Evolutionary conservation across 2,329 filamentous ascomycete genomes (phyloP), one percentile per base, ranked within the genome.

Genomic region (Aureobasidium pullulans): DNA sequence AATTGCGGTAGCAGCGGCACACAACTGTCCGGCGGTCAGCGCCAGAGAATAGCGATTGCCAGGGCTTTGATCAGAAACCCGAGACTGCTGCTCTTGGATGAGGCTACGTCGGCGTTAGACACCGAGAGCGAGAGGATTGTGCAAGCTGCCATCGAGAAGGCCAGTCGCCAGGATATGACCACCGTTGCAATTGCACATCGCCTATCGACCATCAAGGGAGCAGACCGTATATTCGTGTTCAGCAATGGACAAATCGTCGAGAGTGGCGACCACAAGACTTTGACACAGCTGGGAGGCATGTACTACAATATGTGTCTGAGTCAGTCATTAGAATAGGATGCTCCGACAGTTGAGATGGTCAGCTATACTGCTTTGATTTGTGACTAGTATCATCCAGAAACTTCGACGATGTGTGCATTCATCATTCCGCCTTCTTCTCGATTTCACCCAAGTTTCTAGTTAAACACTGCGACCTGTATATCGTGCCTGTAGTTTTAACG

Each of bases 221-320:
- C 75, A 16, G 75, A 77, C 62, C 65, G 71, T 1, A 77, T 77
- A 44, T 76, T 77, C 60, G 61, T 77, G 59, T 72, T 81, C 19
- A 78, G 81, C 60, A 73, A 72, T 4, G 79, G 79, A 0, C 70
- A 67, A 15, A 76, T 76, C 57, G 76, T 77, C 4, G 79, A 80
- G 47, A 71, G 74, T 62, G 79, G 79, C 3, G 74, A 72, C 31
- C 79, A 81, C 67, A 68, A 72, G 15, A 77, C 81, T 58, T 65
- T 81, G 59, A 68, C 80, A 9, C 69, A 75, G 60, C 70, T 77
- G 34, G 15, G 32, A 34, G 56, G 56, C 3, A 9, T 48, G 6
- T 59, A 59, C 37, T 59, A n/a, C 15, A 47, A 36, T 3, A 15
- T 59, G 3, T 44, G 52, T 9, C 52, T 44, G 36, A 32, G 23